A percentile compares a stretch with the other conserved stretches of the same genome.
Conservation (phyloP, 2,329 filamentous ascomycete species). For the Gliomastix tumulicola region DNA sequence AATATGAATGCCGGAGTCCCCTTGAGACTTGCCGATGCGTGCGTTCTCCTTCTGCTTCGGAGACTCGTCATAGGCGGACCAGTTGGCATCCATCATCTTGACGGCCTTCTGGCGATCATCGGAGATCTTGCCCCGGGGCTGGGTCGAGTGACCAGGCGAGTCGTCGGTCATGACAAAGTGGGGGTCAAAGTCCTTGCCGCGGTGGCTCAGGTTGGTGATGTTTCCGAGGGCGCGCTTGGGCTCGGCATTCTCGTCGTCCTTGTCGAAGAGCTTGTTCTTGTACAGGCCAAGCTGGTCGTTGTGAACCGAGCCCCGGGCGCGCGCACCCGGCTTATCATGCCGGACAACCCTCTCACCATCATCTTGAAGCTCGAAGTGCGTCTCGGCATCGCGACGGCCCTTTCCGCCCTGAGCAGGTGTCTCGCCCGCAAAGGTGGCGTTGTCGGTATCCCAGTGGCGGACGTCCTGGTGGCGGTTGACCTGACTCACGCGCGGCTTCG, state of each 20-base stretch:
- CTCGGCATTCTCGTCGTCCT: slow-evolving; percentile 31
- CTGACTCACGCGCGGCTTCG: slow-evolving; percentile 60
- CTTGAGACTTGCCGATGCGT: slow-evolving; percentile 1
- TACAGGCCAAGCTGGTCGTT: slow-evolving; percentile 67
- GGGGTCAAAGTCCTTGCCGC: slow-evolving; percentile 67
- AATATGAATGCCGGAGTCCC: slow-evolving; percentile 28
- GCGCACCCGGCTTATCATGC: slow-evolving; percentile 24
- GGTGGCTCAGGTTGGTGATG: slow-evolving; percentile 66
- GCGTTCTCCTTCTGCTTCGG: slow-evolving; percentile 29
- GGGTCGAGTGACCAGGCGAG: slow-evolving; percentile 32
- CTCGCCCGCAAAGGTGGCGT: slow-evolving; percentile 40
- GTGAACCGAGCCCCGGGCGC: slow-evolving; percentile 46
- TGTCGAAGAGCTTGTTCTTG: slow-evolving; percentile 65
- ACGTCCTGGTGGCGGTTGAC: slow-evolving; percentile 58
- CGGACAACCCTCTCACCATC: slow-evolving; percentile 54
- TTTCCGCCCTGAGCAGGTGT: slow-evolving; percentile 56
- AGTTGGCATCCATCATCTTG: slow-evolving; percentile 65
- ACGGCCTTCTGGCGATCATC: slow-evolving; percentile 62
- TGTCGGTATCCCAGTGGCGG: slow-evolving; percentile 73
- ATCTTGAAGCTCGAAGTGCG: slow-evolving; percentile 80
- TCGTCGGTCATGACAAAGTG: slow-evolving; percentile 74
- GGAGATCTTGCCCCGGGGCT: slow-evolving; percentile 35
- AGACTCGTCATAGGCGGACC: slow-evolving; percentile 49
- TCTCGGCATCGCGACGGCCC: slow-evolving; percentile 70
- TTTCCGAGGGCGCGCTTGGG: slow-evolving; percentile 48